phyloP scores from a whole-genome alignment of 371 early-diverging fungal genomes.

The Lichtheimia corymbifera region DNA sequence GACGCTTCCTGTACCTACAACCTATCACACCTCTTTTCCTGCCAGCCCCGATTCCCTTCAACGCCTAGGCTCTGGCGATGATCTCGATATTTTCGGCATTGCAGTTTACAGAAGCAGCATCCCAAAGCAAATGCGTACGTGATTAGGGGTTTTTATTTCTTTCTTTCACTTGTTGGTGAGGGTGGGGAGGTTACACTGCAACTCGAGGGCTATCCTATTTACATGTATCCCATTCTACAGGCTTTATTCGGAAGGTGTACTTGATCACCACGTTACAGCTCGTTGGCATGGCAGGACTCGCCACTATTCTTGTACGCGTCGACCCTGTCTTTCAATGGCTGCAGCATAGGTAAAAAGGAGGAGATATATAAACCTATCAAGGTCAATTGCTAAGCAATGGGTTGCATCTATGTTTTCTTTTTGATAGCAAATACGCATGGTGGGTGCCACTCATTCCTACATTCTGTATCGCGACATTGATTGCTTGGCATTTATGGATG shows the following conservation, averaged over 20 bases:
- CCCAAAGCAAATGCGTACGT: slow-evolving; percentile 39
- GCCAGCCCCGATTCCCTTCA: slow-evolving; percentile 18
- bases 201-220: not conserved
- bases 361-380: not conserved
- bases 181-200: too few relatives aligned
- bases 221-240: not conserved
- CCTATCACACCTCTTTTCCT: slow-evolving; percentile 7
- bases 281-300: slow-evolving; percentile 8
- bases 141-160: not conserved
- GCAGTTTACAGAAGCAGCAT: slow-evolving; percentile 31
- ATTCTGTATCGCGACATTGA: slow-evolving; percentile 17
- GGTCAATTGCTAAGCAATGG: not conserved
- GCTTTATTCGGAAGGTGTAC: slow-evolving; percentile 19
- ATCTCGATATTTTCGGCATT: slow-evolving; percentile 41
- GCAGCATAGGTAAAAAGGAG: slow-evolving; percentile 24
- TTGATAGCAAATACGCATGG: slow-evolving; percentile 33
- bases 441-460: slow-evolving; percentile 35
- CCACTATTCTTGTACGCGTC: slow-evolving; percentile 15
- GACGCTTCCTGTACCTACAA: slow-evolving; percentile 11
- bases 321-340: slow-evolving; percentile 27
- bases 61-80: slow-evolving; percentile 35
- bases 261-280: slow-evolving; percentile 20
- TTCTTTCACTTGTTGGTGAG: too few relatives aligned
- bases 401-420: not conserved
- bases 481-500: slow-evolving; percentile 43